phyloP scores from a whole-genome alignment of 176 grass and related monocot species.

The Triticum turgidum region DNA sequence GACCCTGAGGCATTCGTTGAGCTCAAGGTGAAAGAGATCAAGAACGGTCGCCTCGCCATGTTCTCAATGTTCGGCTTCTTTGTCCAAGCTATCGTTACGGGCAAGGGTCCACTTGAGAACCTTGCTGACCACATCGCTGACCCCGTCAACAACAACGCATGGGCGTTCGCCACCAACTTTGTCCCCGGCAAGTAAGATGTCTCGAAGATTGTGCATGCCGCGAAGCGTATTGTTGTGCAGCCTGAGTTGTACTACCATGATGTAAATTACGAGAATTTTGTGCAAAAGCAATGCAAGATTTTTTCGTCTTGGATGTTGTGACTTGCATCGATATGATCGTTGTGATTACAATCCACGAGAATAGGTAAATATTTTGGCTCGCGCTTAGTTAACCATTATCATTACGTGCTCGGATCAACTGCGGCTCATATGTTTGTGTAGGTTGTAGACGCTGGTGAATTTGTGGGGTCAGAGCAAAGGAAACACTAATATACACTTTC shows the following conservation, averaged over 20 bases:
- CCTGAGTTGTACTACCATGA: not conserved
- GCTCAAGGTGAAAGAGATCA: constrained; percentile 5
- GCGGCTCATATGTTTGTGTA: no score
- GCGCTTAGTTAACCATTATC: no score
- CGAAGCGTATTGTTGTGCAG: no score
- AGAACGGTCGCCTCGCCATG: not conserved
- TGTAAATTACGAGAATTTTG: not conserved
- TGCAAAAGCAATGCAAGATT: not conserved
- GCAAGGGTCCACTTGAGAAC: not conserved
- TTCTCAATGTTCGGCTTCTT: not conserved
- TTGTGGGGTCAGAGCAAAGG: no score
- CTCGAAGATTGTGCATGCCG: not conserved
- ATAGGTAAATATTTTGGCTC: no score
- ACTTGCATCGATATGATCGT: not conserved
- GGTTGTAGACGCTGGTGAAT: no score
- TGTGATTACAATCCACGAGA: not conserved
- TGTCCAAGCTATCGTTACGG: not conserved
- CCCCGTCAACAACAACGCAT: not conserved
- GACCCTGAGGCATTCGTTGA: not conserved
- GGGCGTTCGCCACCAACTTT: not conserved
- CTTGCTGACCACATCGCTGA: not conserved
- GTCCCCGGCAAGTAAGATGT: not conserved
- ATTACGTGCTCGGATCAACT: no score
- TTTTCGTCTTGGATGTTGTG: not conserved
- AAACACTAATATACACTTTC: no score